Evolutionary conservation across 352 stramenopile species (phyloP), one percentile per base, ranked within the genome.

Genomic region (Pythium phragmitis): DNA sequence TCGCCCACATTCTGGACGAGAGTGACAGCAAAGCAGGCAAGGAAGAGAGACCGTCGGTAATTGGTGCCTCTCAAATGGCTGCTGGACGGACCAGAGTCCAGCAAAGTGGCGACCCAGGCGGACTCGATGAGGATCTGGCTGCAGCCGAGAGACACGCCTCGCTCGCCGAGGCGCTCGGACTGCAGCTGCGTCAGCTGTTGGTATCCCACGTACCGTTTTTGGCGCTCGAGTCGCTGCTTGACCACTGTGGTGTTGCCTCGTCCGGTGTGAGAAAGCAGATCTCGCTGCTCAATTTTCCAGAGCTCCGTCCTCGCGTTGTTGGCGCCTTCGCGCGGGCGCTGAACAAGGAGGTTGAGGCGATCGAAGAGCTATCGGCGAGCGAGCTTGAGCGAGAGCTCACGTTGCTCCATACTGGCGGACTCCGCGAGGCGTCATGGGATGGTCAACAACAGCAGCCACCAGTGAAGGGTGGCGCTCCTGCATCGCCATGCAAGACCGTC

Each of bases 191-290:
- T 30, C 60, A 41, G n/a, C 17, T 53, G 58, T 53, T 36, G 16
- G 62, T 61, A 57, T 76, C 48, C 7, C 21, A 17, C n/a, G 45
- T 58, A 19, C 72, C 72, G 2, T 73, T 76, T 28, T 60, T 54
- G 14, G 67, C 65, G 50, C 57, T 76, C n/a, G 72, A 78, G 41
- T 74, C 58, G 21, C 68, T 78, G 11, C 65, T 78, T 11, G 72
- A 78, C 39, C 68, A 78, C 55, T 78, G 65, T 34, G 68, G 68
- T 0, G 72, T 72, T 51, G 60, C 63, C 0, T 76, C 68, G 2
- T 36, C 67, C 26, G 45, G 57, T 1, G 45, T 63, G 12, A 78
- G 76, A 58, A 78, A 78, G 52, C 63, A 62, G 28, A 76, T 74
- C 53, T 48, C 68, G n/a, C 53, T 67, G 46, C 58, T 76, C 4